Conservation (phyloP, 1,139 yeast species). For the Blastobotrys arbuscula region DNA sequence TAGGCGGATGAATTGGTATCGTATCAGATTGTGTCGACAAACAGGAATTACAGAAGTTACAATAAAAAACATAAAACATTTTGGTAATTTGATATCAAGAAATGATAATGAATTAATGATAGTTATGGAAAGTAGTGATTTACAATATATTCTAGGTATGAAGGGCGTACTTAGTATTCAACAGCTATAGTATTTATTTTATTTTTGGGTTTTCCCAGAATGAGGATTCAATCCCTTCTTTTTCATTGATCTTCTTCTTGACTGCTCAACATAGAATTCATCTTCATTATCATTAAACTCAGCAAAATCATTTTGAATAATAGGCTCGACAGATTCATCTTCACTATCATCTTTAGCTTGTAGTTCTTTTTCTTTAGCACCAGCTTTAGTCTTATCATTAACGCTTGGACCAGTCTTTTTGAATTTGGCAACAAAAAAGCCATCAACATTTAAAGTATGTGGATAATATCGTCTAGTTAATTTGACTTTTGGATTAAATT, state of each 20-base stretch:
- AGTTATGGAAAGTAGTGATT: constrained; percentile 3
- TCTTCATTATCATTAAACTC: constrained; percentile 74
- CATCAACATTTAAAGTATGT: constrained; percentile 97
- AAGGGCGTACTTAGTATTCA: constrained; percentile 3
- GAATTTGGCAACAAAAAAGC: constrained; percentile 95
- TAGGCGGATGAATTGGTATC: constrained; percentile 11
- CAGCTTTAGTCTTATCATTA: constrained; percentile 59
- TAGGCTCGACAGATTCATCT: constrained; percentile 62
- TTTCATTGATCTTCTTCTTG: constrained; percentile 66
- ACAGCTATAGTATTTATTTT: not conserved
- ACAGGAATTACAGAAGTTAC: not conserved
- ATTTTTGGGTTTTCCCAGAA: constrained; percentile 28
- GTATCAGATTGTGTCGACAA: not conserved
- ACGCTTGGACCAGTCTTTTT: constrained; percentile 85
- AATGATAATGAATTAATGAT: constrained; percentile 1
- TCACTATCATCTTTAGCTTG: constrained; percentile 63
- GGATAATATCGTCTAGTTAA: constrained; percentile 96
- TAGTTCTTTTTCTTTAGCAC: constrained; percentile 82
- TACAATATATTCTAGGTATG: constrained; percentile 4
- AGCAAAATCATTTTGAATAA: constrained; percentile 82
- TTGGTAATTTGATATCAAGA: not conserved
- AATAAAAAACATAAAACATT: not conserved
- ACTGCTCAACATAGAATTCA: constrained; percentile 63
- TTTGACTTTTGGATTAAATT: constrained; percentile 68
- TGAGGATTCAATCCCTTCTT: constrained; percentile 78